Percentiles rank a stretch among this genome's conserved stretches.
Conservation (phyloP, 108 stramenopile genomes). For the Cyclotella choctawhatcheeana region DNA sequence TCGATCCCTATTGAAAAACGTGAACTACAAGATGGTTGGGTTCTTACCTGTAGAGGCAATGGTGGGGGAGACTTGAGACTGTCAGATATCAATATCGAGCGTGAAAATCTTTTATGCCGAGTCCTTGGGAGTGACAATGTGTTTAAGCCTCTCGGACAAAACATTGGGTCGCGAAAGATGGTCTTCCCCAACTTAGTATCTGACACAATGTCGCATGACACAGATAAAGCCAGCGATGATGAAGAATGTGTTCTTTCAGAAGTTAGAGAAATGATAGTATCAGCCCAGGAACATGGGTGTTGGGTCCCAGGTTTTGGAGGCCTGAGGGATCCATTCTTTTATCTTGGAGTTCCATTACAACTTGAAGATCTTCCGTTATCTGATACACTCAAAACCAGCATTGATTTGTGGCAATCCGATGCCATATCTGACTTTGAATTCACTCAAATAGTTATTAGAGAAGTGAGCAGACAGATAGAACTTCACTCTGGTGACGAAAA, state of each 20-base stretch:
- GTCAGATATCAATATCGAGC: conserved; percentile 75
- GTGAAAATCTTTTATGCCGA: conserved; percentile 75
- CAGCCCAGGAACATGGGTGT: conserved; percentile 76
- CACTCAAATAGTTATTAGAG: conserved; percentile 77
- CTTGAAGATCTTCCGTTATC: conserved; percentile 75
- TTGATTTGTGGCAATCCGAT: conserved; percentile 81
- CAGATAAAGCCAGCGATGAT: conserved; percentile 19
- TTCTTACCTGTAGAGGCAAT: conserved; percentile 78
- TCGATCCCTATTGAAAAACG: conserved; percentile 87
- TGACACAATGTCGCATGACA: conserved; percentile 17
- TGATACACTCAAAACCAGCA: conserved; percentile 70
- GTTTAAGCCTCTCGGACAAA: conserved; percentile 60
- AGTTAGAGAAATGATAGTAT: conserved; percentile 69
- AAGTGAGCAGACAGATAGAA: conserved; percentile 82
- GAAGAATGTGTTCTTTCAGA: conserved; percentile 78
- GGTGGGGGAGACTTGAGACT: conserved; percentile 83
- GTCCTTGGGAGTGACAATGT: conserved; percentile 74
- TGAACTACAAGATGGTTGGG: conserved; percentile 85
- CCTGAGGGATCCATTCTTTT: conserved; percentile 37
- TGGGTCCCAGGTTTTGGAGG: conserved; percentile 78
- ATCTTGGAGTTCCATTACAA: conserved; percentile 39
- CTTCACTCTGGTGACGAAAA: conserved; percentile 56
- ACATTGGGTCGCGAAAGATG: conserved; percentile 18
- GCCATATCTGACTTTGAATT: conserved; percentile 89
- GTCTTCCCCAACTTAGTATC: not conserved